Conservation (phyloP, 805 yeast species). For the Nakazawaea peltata region DNA sequence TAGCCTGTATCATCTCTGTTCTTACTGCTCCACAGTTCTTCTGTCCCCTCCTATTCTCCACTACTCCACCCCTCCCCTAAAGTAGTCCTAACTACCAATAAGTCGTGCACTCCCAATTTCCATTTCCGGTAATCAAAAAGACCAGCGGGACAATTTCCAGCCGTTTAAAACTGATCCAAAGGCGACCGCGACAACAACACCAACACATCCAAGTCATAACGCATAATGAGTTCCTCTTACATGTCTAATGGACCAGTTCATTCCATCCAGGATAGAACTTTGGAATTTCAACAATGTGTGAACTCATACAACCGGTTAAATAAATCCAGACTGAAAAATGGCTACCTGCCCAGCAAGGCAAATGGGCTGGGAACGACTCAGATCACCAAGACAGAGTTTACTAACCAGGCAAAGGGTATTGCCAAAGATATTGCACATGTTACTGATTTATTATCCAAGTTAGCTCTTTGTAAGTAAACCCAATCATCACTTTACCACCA, state of each 20-base stretch:
- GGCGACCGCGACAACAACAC: no score
- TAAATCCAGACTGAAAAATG: slow-evolving; percentile 29
- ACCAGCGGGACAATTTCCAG: no score
- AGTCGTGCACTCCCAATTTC: no score
- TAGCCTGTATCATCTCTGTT: no score
- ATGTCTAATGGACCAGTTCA: background rate
- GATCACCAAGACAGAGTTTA: slow-evolving; percentile 52
- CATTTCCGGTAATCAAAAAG: no score
- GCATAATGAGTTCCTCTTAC: background rate
- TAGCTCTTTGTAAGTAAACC: slow-evolving; percentile 43
- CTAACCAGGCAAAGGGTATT: slow-evolving; percentile 63
- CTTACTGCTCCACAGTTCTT: no score
- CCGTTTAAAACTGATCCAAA: no score
- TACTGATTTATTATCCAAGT: slow-evolving; percentile 69
- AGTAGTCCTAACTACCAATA: no score
- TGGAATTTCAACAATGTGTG: slow-evolving; percentile 90
- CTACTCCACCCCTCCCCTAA: no score
- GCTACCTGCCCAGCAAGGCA: slow-evolving; percentile 13
- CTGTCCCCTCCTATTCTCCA: no score
- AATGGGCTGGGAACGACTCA: slow-evolving; percentile 18
- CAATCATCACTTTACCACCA: background rate
- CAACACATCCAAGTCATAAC: no score
- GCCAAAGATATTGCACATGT: slow-evolving; percentile 87
- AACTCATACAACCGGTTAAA: slow-evolving; percentile 57
- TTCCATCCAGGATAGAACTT: slow-evolving; percentile 71